Evolutionary conservation across 352 stramenopile genomes (phyloP).

Genomic region (Phytopythium boreale): DNA sequence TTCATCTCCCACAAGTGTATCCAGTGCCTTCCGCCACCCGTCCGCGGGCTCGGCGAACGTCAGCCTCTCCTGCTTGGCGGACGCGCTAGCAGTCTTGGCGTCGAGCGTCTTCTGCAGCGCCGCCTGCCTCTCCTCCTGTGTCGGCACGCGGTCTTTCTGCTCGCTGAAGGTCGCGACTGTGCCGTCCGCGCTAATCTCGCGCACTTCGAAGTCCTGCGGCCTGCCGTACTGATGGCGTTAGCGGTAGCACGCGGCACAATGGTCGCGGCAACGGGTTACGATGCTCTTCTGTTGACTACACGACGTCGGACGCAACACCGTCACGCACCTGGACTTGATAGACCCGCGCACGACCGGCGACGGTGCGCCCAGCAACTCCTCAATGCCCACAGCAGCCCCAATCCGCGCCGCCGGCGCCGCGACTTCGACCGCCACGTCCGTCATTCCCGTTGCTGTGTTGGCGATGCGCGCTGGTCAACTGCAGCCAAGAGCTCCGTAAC

Average conservation of each 20-base stretch:
- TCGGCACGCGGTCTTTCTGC: conserved; percentile 24
- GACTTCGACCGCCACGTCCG: too few relatives aligned
- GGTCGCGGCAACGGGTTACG: too few relatives aligned
- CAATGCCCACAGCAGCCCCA: conserved; percentile 40
- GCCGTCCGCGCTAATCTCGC: conserved; percentile 48
- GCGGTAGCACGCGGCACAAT: too few relatives aligned
- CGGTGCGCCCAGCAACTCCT: conserved; percentile 31
- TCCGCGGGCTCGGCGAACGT: conserved; percentile 44
- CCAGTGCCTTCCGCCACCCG: conserved; percentile 51
- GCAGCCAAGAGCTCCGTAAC: neutral
- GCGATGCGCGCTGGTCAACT: neutral
- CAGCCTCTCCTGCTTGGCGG: conserved; percentile 39
- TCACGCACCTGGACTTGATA: conserved; percentile 52
- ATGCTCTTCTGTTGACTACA: neutral
- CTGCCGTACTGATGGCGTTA: conserved; percentile 1
- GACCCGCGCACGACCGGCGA: conserved; percentile 16
- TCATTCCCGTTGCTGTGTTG: neutral
- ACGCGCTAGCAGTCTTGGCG: conserved; percentile 6
- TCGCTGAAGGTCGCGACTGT: conserved; percentile 37
- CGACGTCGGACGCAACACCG: too few relatives aligned
- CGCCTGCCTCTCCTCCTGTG: conserved; percentile 24
- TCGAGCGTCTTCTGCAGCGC: conserved; percentile 30
- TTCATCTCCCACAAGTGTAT: conserved; percentile 19
- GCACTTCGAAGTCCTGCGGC: conserved; percentile 68
- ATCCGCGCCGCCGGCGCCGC: neutral